Base-by-base conservation (phyloP, 768 basidiomycete species). In the Chalciporus pseudorubinellus region DNA sequence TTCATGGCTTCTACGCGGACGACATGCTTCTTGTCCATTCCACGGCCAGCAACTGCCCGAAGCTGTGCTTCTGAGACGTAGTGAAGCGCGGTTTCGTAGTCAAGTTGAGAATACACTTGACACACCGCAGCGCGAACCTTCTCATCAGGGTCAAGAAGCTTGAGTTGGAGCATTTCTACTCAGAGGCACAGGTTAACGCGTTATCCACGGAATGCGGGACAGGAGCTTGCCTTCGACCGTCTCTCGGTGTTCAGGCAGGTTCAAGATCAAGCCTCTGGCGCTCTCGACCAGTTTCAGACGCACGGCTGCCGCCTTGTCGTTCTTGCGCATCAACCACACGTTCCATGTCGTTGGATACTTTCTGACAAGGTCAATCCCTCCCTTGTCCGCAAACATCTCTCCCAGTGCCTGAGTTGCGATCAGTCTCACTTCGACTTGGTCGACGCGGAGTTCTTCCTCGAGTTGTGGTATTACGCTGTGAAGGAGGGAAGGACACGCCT, bases 381-480 rank as follows among this genome's bases (percentile, higher is more conserved):
- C 78, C 67, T 83, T 85, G 50, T 89, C 88, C 0, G 83, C 84
- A 62, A 90, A 95, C 89, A 99, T 95, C 54, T 87, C 84, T 0
- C 94, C 97, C 1, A 98, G 77, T 0, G 84, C 86, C 58, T 89
- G 82, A 0, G 93, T 93, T n/a, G 87, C 90, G 56, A 97, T 81
- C 14, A 82, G 60, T 31, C 97, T 80, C 3, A 94, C 74, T 26
- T 78, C 75, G 2, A 83, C 62, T 33, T 89, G 81, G 57, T 92
- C 89, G 4, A 87, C 84, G 20, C 83, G 82, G 5, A 98, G 76
- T 61, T 97, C 92, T 57, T 94, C 89, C 65, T 95, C 94, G 16
- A 98, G 81, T 50, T 93, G 89, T 0, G 95, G 95, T 21, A 98
- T 85, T 43, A 98, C 93, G 66, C 89, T 92, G 62, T 90, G 84